phyloP scores from a whole-genome alignment of 805 yeast species.

The Brettanomyces bruxellensis region DNA sequence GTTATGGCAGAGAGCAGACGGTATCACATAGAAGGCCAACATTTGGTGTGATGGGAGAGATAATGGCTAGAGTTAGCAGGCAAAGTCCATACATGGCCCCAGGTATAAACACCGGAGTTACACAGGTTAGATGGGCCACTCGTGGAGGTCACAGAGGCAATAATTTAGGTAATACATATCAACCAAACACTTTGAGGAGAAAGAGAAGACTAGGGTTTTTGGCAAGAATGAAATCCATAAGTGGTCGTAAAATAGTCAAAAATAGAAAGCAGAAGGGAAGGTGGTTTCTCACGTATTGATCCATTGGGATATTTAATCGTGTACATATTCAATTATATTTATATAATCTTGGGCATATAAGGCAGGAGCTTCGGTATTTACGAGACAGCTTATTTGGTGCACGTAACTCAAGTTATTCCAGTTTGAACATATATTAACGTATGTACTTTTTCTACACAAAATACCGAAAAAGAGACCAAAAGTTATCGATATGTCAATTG shows the following conservation, averaged over 20 bases:
- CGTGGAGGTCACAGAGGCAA: constrained; percentile 47
- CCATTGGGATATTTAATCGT: not conserved
- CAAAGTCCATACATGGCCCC: too few species aligned
- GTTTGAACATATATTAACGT: too few species aligned
- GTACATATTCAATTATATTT: not conserved
- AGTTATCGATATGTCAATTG: too few species aligned
- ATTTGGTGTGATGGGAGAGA: too few species aligned
- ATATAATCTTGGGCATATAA: not conserved
- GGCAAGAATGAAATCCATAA: constrained; percentile 65
- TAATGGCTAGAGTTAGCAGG: too few species aligned
- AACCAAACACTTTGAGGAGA: constrained; percentile 84
- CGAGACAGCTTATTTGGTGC: too few species aligned
- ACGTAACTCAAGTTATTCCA: too few species aligned
- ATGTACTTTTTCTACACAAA: too few species aligned
- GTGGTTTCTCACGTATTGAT: constrained; percentile 82
- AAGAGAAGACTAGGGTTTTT: constrained; percentile 87
- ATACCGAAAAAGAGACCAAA: too few species aligned
- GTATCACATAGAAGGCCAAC: too few species aligned
- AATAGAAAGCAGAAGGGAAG: constrained; percentile 84
- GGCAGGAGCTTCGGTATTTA: not conserved
- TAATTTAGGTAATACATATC: constrained; percentile 90
- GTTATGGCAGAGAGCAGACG: too few species aligned
- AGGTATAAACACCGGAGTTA: not conserved
- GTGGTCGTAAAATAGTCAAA: constrained; percentile 70
- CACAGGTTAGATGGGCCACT: constrained; percentile 2